phyloP scores from a whole-genome alignment of 495 filamentous ascomycete species.

The Cercophora samala region DNA sequence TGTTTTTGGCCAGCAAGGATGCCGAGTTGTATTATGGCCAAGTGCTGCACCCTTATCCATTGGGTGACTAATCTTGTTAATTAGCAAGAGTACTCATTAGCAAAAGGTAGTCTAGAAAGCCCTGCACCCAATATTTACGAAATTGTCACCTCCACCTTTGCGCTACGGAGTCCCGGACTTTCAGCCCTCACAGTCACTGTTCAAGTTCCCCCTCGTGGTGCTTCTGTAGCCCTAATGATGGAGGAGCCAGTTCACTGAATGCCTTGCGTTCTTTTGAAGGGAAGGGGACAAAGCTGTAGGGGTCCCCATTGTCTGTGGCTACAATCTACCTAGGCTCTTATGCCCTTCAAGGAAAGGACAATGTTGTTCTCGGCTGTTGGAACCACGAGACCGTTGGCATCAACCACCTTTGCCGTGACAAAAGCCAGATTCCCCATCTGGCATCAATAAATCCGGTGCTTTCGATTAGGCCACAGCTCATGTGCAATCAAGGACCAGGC shows the following conservation, averaged over 20 bases:
- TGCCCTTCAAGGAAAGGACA: neutral
- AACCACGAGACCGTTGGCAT: neutral
- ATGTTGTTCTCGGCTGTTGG: neutral
- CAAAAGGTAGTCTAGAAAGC: neutral
- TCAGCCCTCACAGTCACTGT: neutral
- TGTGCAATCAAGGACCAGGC: no score
- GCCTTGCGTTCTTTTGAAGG: neutral
- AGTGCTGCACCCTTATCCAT: conserved; percentile 44
- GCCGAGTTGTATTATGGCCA: conserved; percentile 56
- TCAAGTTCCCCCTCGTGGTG: neutral
- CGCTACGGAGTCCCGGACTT: neutral
- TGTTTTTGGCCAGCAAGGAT: conserved; percentile 58
- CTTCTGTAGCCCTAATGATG: neutral
- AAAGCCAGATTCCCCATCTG: neutral
- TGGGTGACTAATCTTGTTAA: conserved; percentile 31
- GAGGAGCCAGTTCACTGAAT: neutral
- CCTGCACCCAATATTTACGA: neutral
- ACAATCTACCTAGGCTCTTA: neutral
- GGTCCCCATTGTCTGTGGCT: neutral
- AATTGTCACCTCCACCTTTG: neutral
- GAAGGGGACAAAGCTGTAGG: neutral
- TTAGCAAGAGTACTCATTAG: no score
- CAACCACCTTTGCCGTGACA: neutral
- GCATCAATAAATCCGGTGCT: no score
- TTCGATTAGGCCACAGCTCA: no score